Percentiles rank a stretch among this genome's conserved stretches.
phyloP scores from a whole-genome alignment of 371 early-diverging fungal species.

The Cokeromyces recurvatus region DNA sequence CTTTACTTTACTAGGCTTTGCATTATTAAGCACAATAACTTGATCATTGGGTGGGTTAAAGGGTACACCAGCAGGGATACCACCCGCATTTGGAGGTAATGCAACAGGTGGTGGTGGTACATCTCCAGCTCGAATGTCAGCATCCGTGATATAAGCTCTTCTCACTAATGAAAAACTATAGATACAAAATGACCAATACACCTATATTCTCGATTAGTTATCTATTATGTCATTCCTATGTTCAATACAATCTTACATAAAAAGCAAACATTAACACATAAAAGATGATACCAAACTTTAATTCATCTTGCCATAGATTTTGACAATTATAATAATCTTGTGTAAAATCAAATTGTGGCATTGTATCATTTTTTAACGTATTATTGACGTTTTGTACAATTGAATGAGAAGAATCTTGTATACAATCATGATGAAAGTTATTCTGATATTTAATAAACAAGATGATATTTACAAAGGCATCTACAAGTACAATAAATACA shows the following conservation, averaged over 20 bases:
- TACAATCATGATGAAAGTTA: constrained; percentile 11
- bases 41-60: constrained; percentile 3
- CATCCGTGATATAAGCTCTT: constrained; percentile 2
- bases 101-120: constrained; percentile 1
- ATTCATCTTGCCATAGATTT: constrained; percentile 22
- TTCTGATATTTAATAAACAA: constrained; percentile 17
- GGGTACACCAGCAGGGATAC: neutral
- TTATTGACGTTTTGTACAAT: neutral
- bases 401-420: constrained; percentile 4
- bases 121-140: constrained; percentile 1
- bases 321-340: constrained; percentile 24
- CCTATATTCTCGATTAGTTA: constrained; percentile 1
- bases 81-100: constrained; percentile 7
- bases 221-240: neutral
- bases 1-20: constrained; percentile 13
- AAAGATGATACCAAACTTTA: constrained; percentile 24
- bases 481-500: constrained; percentile 23
- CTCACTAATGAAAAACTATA: constrained; percentile 8
- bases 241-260: constrained; percentile 17
- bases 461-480: constrained; percentile 20
- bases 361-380: neutral
- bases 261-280: constrained; percentile 18
- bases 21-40: constrained; percentile 18
- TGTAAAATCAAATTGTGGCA: constrained; percentile 1
- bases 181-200: constrained; percentile 20